Evolutionary conservation across 1,139 yeast genomes (phyloP).

Genomic region (Sugiyamaella sp.): DNA sequence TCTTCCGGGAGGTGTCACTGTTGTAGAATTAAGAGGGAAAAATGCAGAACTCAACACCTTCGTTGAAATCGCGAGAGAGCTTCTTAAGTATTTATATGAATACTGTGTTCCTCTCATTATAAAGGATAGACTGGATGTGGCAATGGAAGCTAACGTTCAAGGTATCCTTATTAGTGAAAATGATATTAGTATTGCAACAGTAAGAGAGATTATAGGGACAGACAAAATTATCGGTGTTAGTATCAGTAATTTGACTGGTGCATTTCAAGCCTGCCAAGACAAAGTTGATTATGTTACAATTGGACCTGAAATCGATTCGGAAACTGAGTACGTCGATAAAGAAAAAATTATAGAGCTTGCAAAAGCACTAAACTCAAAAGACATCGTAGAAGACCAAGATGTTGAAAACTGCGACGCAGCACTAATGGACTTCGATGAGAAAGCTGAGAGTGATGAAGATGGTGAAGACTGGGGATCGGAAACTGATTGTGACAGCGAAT

Average conservation of each 20-base stretch:
- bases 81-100: slow-evolving; percentile 62
- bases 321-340: slow-evolving; percentile 65
- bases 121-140: slow-evolving; percentile 88
- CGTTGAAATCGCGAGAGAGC: slow-evolving; percentile 58
- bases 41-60: slow-evolving; percentile 68
- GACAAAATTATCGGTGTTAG: slow-evolving; percentile 81
- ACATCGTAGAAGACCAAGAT: neutral
- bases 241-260: slow-evolving; percentile 63
- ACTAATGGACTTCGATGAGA: too few relatives aligned
- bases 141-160: slow-evolving; percentile 86
- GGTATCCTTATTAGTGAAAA: slow-evolving; percentile 97
- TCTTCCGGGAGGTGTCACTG: slow-evolving; percentile 70
- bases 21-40: slow-evolving; percentile 86
- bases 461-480: too few relatives aligned
- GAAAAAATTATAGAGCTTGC: slow-evolving; percentile 54
- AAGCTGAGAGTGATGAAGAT: too few relatives aligned
- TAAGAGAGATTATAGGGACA: slow-evolving; percentile 67
- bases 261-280: slow-evolving; percentile 55
- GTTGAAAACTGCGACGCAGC: too few relatives aligned
- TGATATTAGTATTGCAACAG: slow-evolving; percentile 70
- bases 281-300: slow-evolving; percentile 82
- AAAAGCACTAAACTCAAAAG: too few relatives aligned
- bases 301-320: slow-evolving; percentile 78
- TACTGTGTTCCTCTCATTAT: slow-evolving; percentile 76
- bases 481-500: too few relatives aligned